Evolutionary conservation across 148 eudicot genomes (phyloP).

Genomic region (Diospyros kaki): DNA sequence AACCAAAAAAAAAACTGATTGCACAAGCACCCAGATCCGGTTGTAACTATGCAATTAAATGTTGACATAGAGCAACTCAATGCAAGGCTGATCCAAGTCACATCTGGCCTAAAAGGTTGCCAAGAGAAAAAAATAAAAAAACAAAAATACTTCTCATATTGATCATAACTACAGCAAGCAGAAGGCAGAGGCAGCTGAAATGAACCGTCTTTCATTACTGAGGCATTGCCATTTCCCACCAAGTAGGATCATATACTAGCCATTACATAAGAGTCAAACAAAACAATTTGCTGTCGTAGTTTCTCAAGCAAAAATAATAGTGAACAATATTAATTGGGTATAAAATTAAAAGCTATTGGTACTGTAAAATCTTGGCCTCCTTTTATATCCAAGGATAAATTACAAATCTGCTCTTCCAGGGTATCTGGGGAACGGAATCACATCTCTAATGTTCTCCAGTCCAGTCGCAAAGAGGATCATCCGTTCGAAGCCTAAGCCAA

Average conservation of each 20-base stretch:
- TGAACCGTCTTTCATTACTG: too few species aligned
- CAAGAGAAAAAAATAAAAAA: too few species aligned
- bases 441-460: slow-evolving; percentile 84
- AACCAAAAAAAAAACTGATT: too few species aligned
- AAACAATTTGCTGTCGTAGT: neutral
- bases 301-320: neutral
- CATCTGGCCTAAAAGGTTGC: too few species aligned
- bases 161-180: too few species aligned
- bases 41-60: too few species aligned
- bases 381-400: neutral
- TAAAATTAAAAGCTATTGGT: neutral
- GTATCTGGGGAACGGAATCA: slow-evolving; percentile 82
- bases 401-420: slow-evolving; percentile 77
- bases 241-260: neutral
- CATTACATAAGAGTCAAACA: neutral
- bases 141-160: too few species aligned
- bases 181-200: too few species aligned
- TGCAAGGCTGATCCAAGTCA: too few species aligned
- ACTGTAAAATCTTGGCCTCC: neutral
- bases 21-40: too few species aligned
- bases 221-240: neutral
- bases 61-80: too few species aligned
- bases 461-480: slow-evolving; percentile 92
- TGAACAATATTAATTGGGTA: neutral
- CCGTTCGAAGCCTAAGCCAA: slow-evolving; percentile 76